A percentile compares a stretch with the other conserved stretches of the same genome.
Conservation (phyloP, 176 grass and related monocot species). For the Bothriochloa decipiens region DNA sequence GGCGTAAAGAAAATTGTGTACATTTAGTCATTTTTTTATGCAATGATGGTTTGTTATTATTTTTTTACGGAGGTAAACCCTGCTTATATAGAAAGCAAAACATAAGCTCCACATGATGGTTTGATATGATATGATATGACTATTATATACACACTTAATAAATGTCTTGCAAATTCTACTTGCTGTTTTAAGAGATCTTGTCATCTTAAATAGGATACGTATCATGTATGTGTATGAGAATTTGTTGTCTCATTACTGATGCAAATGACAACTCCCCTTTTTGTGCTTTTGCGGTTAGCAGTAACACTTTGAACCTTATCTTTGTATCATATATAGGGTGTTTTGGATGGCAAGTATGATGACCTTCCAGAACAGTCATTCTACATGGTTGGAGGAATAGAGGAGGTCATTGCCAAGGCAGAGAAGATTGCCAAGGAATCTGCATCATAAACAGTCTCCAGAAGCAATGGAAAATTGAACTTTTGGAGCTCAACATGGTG, state of each 20-base stretch:
- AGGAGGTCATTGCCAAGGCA: slow-evolving; percentile 90
- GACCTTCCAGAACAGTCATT: slow-evolving; percentile 90
- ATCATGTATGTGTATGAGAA: not conserved
- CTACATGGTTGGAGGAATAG: slow-evolving; percentile 96
- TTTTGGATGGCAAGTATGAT: slow-evolving; percentile 89
- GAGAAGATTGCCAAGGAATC: slow-evolving; percentile 96
- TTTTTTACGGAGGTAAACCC: not conserved
- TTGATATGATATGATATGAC: not conserved
- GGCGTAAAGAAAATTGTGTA: not conserved
- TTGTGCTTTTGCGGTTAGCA: not conserved
- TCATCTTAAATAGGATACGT: not conserved
- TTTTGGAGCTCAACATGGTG: slow-evolving; percentile 42
- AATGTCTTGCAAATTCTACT: not conserved
- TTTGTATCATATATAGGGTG: slow-evolving; percentile 56
- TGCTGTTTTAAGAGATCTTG: not conserved
- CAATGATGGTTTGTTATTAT: not conserved
- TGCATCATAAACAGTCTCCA: slow-evolving; percentile 48
- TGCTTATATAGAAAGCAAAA: not conserved
- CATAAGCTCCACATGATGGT: not conserved
- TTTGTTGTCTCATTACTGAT: not conserved
- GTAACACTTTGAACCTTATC: not conserved
- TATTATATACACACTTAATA: not conserved
- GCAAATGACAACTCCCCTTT: not conserved
- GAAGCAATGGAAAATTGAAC: slow-evolving; percentile 27
- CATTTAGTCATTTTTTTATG: not conserved